Evolutionary conservation across 2,329 filamentous ascomycete species (phyloP), one percentile per base, ranked within the genome.

Genomic region (Fusarium euwallaceae): DNA sequence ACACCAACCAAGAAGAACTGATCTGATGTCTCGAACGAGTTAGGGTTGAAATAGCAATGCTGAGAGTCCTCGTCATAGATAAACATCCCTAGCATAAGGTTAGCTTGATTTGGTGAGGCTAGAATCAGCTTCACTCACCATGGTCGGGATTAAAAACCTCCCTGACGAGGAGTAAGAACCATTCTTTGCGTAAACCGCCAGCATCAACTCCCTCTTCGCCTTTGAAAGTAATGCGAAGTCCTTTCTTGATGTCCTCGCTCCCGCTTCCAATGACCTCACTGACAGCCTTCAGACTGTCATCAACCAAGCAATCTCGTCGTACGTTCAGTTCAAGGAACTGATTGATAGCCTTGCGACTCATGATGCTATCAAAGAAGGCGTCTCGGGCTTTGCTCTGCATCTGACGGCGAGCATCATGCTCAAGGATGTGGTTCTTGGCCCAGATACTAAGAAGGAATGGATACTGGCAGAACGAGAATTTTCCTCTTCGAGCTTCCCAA

Each of bases 151-250:
- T 95, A 83, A 98, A 98, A 36, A 98, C 92, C 80, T 98, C 95
- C 76, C 95, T 89, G 59, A 97, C 92, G 24, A 98, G 88, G 68
- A 98, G 88, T 61, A 98, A 84, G 80, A 98, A 98, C 95, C 95
- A 98, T 83, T 98, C 95, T 82, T 98, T 98, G 66, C 95, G 91
- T 65, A 97, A 86, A 0, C 95, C 95, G 41, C 95, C 95, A 6
- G 93, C 95, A 84, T 98, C 95, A 61, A 98, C 92, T 6, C 95
- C 95, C 82, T 98, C 95, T 83, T 98, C 95, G 36, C 94, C 95
- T 36, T 89, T 87, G 76, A 98, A 98, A 69, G 93, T 92, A 69
- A 98, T 97, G 20, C 93, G 91, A 32, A 98, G 85, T 0, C 93
- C 94, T 81, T 98, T 98, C 82, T 98, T 98, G 81, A 97, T 92